phyloP scores from a whole-genome alignment of 371 early-diverging fungal species.

The Lichtheimia corymbifera region DNA sequence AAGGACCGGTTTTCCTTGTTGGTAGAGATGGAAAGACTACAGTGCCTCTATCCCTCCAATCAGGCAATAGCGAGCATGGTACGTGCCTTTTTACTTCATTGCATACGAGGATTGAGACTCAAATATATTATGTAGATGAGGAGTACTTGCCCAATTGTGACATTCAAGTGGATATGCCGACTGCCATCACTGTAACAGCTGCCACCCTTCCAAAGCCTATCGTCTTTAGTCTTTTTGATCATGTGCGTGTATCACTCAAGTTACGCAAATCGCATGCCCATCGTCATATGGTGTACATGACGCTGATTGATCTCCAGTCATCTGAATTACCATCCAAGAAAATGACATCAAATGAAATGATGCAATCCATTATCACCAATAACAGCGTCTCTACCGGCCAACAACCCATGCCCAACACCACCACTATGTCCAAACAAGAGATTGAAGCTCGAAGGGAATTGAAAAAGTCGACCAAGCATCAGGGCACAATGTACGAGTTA shows the following conservation, averaged over 20 bases:
- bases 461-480: conserved; percentile 13
- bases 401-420: not conserved
- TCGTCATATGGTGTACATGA: conserved; percentile 64
- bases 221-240: conserved; percentile 58
- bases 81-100: conserved; percentile 4
- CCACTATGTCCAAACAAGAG: conserved; percentile 13
- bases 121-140: conserved; percentile 16
- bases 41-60: conserved; percentile 62
- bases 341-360: conserved; percentile 13
- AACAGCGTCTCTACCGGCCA: not conserved
- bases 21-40: conserved; percentile 56
- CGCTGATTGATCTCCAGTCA: conserved; percentile 49
- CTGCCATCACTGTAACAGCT: conserved; percentile 15
- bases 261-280: conserved; percentile 62
- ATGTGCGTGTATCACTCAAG: conserved; percentile 57
- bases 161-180: conserved; percentile 18
- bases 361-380: conserved; percentile 13
- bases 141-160: conserved; percentile 31
- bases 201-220: conserved; percentile 40
- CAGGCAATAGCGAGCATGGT: conserved; percentile 44
- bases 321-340: not conserved
- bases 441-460: conserved; percentile 16
- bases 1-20: conserved; percentile 68
- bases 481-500: conserved; percentile 19
- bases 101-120: not conserved